Base-by-base conservation (phyloP, 2,329 filamentous ascomycete species). In the Trichoderma atroviride region DNA sequence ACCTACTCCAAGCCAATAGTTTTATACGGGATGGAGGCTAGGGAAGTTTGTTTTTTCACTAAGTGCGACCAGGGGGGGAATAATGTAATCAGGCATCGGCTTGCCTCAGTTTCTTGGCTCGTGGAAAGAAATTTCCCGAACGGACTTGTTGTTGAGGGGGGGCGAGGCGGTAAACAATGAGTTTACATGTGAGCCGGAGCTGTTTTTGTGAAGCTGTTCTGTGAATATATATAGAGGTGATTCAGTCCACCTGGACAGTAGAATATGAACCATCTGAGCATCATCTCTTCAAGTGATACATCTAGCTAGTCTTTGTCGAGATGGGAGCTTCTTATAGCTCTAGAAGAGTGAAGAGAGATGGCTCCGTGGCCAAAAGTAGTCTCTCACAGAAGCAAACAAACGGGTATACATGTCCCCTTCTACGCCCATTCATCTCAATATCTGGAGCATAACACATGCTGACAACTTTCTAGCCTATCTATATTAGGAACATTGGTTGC, bases 401-500 rank as follows among this genome's bases (percentile, higher is more conserved):
- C 53, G 81, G 81, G 81, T 82, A 76, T 5, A 74, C 35, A 76
- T 6, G 74, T 37, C 19, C 22, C 43, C 13, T 59, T 19, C 29
- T 7, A 9, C 9, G 31, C 27, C 14, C 22, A 37, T 16, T 1
- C 16, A 16, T 22, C 10, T 9, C 24, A n/a, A 27, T 50, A n/a
- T 53, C 13, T 22, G 27, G 62, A 56, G 68, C 13, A 64, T 5
- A 7, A 59, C 1, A 13, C 9, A 4, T 58, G 2, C 19, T 64
- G 19, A 69, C 31, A 60, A 47, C 9, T 31, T 50, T 33, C 10
- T 7, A 77, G 83, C 0, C 76, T 78, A 33, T 85, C 83, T 5
- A 43, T 79, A 1, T 73, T 81, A 10, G 83, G 83, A 16, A 84
- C 83, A 0, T 61, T 81, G 1, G 47, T 77, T 24, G 80, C 80